Base-by-base conservation (phyloP, 1,284 basidiomycete genomes). In the Pseudozyma sp. region DNA sequence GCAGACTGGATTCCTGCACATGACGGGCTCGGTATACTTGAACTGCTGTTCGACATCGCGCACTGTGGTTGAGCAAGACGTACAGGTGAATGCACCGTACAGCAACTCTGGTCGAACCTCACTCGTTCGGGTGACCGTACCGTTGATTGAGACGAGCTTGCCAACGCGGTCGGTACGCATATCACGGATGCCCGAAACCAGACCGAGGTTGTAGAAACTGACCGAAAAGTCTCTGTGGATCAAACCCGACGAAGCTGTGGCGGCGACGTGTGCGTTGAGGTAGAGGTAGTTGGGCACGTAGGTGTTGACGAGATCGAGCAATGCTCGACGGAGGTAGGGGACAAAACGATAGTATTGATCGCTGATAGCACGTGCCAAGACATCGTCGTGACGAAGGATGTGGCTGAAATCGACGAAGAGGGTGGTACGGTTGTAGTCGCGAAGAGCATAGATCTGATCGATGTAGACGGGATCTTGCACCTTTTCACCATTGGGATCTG, bases 21-120 rank as follows among this genome's bases (percentile, higher is more conserved):
- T 88, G 68, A 91, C 91, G 12, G 97, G 97, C 93, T 99, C 97
- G 21, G 97, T 99, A 86, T 98, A 99, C 86, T 97, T 98, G 89
- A 99, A 99, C 85, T 99, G 97, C 85, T 99, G 97, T 85, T 99
- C 97, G 56, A 99, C 92, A 79, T 98, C 95, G 65, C 92, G 90
- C n/a, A 97, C 91, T 9, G 92, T 87, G 42, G 92, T 92, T 56
- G 90, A 89, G 85, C 97, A 99, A 47, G 92, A 89, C 83, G 93
- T 91, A 83, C 97, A 99, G 51, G 92, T 90, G 85, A 98, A 99
- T 59, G 93, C 95, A 18, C 95, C 97, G 79, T 90, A 95, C 16
- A 98, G 88, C 48, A 99, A 87, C 86, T 99, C 97, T 3, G 97
- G 97, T 25, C 97, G 89, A 50, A 99, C 97, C 87, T 99, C 97